Conservation (phyloP, 2,329 filamentous ascomycete species). For the Trichoderma oligosporum region DNA sequence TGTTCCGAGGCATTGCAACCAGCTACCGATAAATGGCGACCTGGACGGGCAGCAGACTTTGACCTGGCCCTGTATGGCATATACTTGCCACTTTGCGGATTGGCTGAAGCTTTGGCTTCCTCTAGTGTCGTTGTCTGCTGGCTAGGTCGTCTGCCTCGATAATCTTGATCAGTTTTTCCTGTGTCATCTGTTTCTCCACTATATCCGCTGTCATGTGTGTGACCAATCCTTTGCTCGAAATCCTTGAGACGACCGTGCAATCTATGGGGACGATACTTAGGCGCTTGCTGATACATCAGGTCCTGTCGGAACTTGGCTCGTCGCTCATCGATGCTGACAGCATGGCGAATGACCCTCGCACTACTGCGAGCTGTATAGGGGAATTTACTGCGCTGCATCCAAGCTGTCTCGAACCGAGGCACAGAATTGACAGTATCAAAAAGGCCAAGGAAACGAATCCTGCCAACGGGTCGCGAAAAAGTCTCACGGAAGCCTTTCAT, state of each 20-base stretch:
- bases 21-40: background rate
- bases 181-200: background rate
- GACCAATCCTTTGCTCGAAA: slow-evolving; percentile 1
- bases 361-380: slow-evolving; percentile 61
- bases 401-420: slow-evolving; percentile 68
- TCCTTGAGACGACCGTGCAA: slow-evolving; percentile 21
- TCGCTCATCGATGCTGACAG: slow-evolving; percentile 67
- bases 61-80: slow-evolving; percentile 43
- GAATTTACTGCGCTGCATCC: slow-evolving; percentile 77
- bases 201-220: background rate
- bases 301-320: slow-evolving; percentile 70
- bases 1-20: slow-evolving; percentile 8
- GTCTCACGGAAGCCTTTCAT: slow-evolving; percentile 80
- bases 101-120: slow-evolving; percentile 10
- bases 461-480: slow-evolving; percentile 69
- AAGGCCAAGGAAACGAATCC: slow-evolving; percentile 72
- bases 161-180: background rate
- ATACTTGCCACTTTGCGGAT: slow-evolving; percentile 24
- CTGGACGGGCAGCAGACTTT: slow-evolving; percentile 33
- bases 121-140: slow-evolving; percentile 21
- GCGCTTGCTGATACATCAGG: slow-evolving; percentile 53
- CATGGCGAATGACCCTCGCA: slow-evolving; percentile 62
- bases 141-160: slow-evolving; percentile 4
- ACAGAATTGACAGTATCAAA: slow-evolving; percentile 83
- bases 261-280: slow-evolving; percentile 23